Conservation (phyloP, 768 basidiomycete species). For the Rhodotorula diobovata region DNA sequence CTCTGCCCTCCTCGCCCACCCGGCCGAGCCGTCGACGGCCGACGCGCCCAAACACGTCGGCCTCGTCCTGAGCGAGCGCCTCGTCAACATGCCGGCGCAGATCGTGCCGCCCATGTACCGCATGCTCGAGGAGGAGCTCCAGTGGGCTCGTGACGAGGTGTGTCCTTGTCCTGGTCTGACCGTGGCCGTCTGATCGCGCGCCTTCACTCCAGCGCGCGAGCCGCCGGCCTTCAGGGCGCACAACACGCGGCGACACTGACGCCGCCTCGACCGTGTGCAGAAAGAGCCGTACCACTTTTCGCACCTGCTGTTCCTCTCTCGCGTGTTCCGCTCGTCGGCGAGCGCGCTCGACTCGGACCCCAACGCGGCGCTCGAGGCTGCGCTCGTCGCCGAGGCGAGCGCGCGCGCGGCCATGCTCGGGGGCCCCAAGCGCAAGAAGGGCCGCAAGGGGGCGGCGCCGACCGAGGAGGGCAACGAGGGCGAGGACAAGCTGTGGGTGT, state of each 20-base stretch:
- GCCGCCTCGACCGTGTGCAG: neutral
- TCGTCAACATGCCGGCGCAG: slow-evolving; percentile 94
- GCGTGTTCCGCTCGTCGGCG: slow-evolving; percentile 46
- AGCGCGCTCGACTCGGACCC: slow-evolving; percentile 66
- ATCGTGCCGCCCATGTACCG: slow-evolving; percentile 85
- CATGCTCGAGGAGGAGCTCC: slow-evolving; percentile 80
- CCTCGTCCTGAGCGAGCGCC: slow-evolving; percentile 75
- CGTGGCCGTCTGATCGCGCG: too few species aligned
- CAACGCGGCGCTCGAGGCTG: slow-evolving; percentile 51
- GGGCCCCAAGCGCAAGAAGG: slow-evolving; percentile 42
- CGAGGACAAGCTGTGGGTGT: slow-evolving; percentile 61
- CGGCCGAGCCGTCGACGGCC: slow-evolving; percentile 23
- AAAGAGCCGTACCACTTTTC: slow-evolving; percentile 41
- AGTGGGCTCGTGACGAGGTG: slow-evolving; percentile 64
- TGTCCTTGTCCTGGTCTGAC: slow-evolving; percentile 10
- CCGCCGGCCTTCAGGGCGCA: too few species aligned
- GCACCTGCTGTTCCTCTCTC: slow-evolving; percentile 44
- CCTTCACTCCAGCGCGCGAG: too few species aligned
- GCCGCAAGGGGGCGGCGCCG: slow-evolving; percentile 44
- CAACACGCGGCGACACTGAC: too few species aligned
- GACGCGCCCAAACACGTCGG: slow-evolving; percentile 55
- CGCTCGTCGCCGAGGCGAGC: slow-evolving; percentile 33
- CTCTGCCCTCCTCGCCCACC: slow-evolving; percentile 46
- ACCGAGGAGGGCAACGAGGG: slow-evolving; percentile 49
- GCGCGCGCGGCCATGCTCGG: slow-evolving; percentile 42